Evolutionary conservation across 441 rosid genomes (phyloP).

Genomic region (Omphalea diandra): DNA sequence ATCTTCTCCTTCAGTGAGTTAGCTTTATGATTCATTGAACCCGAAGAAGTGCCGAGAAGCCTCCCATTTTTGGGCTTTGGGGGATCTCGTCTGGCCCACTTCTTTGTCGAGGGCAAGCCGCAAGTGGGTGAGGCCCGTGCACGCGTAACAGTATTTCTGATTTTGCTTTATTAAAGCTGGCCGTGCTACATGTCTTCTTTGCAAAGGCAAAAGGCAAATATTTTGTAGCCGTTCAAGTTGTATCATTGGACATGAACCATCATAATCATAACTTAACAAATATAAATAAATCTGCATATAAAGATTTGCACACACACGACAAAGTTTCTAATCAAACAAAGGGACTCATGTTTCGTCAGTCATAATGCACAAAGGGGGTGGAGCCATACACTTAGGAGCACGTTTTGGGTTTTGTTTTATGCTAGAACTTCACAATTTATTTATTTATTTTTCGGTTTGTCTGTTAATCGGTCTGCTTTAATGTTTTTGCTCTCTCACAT

Average conservation of each 20-base stretch:
- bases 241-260: background rate
- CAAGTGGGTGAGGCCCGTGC: constrained; percentile 34
- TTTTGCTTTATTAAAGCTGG: background rate
- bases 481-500: background rate
- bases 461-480: constrained; percentile 1
- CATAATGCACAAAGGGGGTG: constrained; percentile 9
- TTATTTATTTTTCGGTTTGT: too few species aligned
- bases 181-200: too few species aligned
- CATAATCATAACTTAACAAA: background rate
- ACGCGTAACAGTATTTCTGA: constrained; percentile 23
- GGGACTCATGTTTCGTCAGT: background rate
- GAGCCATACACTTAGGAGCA: constrained; percentile 8
- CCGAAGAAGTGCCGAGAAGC: background rate
- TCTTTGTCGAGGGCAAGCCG: background rate
- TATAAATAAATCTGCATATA: too few species aligned
- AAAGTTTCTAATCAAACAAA: background rate
- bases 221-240: constrained; percentile 18
- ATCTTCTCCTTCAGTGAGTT: constrained; percentile 8
- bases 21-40: background rate
- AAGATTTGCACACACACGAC: too few species aligned
- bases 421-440: background rate
- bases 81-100: constrained; percentile 16
- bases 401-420: background rate
- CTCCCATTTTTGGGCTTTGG: constrained; percentile 8
- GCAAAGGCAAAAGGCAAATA: too few species aligned